phyloP scores from a whole-genome alignment of 768 basidiomycete species.

The Gyrodon lividus region DNA sequence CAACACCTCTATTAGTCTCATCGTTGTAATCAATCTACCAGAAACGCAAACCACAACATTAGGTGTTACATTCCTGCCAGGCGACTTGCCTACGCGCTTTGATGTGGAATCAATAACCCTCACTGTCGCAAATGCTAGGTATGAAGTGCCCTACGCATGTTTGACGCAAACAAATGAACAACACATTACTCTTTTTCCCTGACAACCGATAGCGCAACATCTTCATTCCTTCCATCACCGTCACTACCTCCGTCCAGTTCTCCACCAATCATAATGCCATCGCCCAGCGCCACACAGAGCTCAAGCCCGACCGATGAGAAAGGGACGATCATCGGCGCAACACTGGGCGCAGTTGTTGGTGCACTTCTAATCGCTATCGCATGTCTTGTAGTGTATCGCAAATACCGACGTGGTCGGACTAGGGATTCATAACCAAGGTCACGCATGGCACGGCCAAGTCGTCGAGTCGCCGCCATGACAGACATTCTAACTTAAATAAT shows the following conservation, averaged over 20 bases:
- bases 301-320: constrained; percentile 3
- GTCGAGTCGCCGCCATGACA: background rate
- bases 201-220: constrained; percentile 18
- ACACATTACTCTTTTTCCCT: background rate
- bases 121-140: constrained; percentile 40
- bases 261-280: constrained; percentile 13
- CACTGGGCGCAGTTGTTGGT: constrained; percentile 14
- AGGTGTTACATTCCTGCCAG: constrained; percentile 39
- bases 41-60: constrained; percentile 42
- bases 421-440: background rate
- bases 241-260: constrained; percentile 25
- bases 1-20: constrained; percentile 41
- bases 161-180: background rate
- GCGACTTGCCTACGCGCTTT: constrained; percentile 28
- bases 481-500: too few relatives aligned
- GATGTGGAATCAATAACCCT: constrained; percentile 40
- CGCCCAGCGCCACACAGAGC: constrained; percentile 9
- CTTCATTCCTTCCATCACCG: constrained; percentile 25
- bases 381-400: constrained; percentile 8
- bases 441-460: background rate
- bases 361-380: constrained; percentile 10
- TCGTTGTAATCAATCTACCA: constrained; percentile 39
- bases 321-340: constrained; percentile 14
- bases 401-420: constrained; percentile 3
- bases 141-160: constrained; percentile 11